phyloP scores from a whole-genome alignment of 2,329 filamentous ascomycete species.

The Coniochaeta prunicola region DNA sequence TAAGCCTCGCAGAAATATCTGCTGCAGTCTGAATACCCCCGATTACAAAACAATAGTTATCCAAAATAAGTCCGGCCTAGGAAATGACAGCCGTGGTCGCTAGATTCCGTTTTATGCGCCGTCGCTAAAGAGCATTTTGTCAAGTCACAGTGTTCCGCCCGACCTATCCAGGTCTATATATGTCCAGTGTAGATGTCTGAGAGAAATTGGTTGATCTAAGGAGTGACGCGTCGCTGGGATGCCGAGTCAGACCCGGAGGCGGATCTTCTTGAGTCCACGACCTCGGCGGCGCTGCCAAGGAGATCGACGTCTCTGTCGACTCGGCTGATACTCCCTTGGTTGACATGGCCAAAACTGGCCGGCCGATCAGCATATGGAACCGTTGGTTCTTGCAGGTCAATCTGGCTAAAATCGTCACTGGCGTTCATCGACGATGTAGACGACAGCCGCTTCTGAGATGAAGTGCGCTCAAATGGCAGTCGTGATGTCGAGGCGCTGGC shows the following conservation, averaged over 20 bases:
- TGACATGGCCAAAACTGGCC: conserved; percentile 48
- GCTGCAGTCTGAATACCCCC: not conserved
- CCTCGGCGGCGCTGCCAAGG: conserved; percentile 47
- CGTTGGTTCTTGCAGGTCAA: conserved; percentile 25
- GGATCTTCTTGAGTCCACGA: conserved; percentile 35
- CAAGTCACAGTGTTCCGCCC: not conserved
- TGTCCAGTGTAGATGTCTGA: not conserved
- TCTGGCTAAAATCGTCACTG: conserved; percentile 36
- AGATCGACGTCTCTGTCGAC: conserved; percentile 45
- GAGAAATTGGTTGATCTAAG: not conserved
- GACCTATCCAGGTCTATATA: not conserved
- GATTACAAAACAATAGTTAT: not conserved
- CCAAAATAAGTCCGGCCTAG: not conserved
- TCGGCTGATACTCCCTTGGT: conserved; percentile 48
- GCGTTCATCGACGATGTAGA: conserved; percentile 37
- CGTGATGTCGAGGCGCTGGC: conserved; percentile 23
- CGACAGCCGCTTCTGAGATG: conserved; percentile 35
- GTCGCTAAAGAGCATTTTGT: conserved; percentile 9
- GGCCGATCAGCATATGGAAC: conserved; percentile 36
- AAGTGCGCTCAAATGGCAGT: conserved; percentile 51
- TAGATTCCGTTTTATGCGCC: conserved; percentile 12
- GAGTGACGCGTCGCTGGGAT: not conserved
- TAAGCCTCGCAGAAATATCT: not conserved
- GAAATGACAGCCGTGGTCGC: not conserved
- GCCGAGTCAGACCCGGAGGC: not conserved